Conservation (phyloP, 169 alveolate species). For the Plasmodium reichenowi region DNA sequence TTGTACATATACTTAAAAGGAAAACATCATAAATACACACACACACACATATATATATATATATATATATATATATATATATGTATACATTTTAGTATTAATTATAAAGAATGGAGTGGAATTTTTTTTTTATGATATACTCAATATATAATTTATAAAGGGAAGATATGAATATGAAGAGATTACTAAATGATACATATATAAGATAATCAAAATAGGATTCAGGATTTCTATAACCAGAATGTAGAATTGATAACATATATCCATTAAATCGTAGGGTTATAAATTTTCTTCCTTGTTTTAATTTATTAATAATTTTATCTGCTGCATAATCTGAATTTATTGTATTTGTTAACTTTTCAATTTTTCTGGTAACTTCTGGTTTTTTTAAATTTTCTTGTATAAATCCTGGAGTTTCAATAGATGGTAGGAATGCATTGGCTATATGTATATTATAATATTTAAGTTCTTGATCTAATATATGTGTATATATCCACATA, state of each 20-base stretch:
- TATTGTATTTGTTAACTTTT: constrained; percentile 25
- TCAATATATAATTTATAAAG: constrained; percentile 49
- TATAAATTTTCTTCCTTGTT: constrained; percentile 52
- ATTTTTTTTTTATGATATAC: constrained; percentile 17
- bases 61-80: no score
- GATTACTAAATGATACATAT: constrained; percentile 28
- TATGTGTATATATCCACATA: constrained; percentile 59
- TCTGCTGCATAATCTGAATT: constrained; percentile 70
- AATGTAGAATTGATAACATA: constrained; percentile 41
- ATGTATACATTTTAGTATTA: neutral
- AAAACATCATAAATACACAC: no score
- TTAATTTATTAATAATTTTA: constrained; percentile 35
- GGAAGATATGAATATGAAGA: constrained; percentile 44
- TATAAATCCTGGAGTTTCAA: constrained; percentile 55
- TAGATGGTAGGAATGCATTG: constrained; percentile 69
- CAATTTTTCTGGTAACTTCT: constrained; percentile 35
- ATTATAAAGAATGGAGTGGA: neutral
- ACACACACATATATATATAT: no score
- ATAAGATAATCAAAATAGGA: constrained; percentile 60
- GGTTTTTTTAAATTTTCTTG: constrained; percentile 66
- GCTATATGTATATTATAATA: constrained; percentile 40
- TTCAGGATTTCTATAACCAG: constrained; percentile 67
- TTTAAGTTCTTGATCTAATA: constrained; percentile 69
- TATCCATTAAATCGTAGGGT: constrained; percentile 41
- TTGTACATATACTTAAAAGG: no score